phyloP scores from a whole-genome alignment of 306 rosid species.

The Rubus parviflorus region DNA sequence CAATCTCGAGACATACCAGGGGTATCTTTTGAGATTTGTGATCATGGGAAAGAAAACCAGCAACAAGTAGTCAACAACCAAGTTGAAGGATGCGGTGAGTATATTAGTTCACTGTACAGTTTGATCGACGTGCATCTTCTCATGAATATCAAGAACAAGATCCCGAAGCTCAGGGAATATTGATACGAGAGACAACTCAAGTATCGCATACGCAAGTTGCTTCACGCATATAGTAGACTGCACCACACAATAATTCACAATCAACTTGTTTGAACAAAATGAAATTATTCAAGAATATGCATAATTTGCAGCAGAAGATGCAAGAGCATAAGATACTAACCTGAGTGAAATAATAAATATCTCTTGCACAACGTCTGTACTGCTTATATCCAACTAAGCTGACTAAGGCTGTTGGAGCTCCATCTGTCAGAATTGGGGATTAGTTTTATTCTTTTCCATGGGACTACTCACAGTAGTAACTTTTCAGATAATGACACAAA shows the following conservation, averaged over 20 bases:
- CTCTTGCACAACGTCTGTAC: slow-evolving; percentile 88
- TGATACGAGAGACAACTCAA: slow-evolving; percentile 69
- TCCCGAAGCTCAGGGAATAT: slow-evolving; percentile 82
- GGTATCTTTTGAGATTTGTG: slow-evolving; percentile 20
- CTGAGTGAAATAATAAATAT: slow-evolving; percentile 90
- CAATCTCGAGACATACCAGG: slow-evolving; percentile 13
- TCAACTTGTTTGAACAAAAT: slow-evolving; percentile 23
- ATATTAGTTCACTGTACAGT: slow-evolving; percentile 39
- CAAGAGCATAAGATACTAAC: slow-evolving; percentile 39
- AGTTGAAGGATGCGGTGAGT: not conserved
- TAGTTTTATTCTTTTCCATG: not conserved
- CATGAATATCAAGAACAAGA: slow-evolving; percentile 62
- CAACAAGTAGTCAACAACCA: too few species aligned
- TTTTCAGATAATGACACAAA: not conserved
- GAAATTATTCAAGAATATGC: not conserved
- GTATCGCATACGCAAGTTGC: slow-evolving; percentile 78
- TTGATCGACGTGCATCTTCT: slow-evolving; percentile 40
- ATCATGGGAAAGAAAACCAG: slow-evolving; percentile 26
- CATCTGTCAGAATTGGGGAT: slow-evolving; percentile 53
- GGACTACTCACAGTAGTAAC: not conserved
- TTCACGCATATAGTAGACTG: slow-evolving; percentile 83
- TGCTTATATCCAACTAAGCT: slow-evolving; percentile 84
- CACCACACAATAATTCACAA: slow-evolving; percentile 10
- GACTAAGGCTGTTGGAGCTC: slow-evolving; percentile 89
- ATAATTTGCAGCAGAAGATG: slow-evolving; percentile 11